A percentile compares a stretch with the other conserved stretches of the same genome.
These are phyloP conservation scores for Trametopsis cervina DNA, from an alignment of 768 basidiomycete genomes.

Conservation along the genomic window DNA sequence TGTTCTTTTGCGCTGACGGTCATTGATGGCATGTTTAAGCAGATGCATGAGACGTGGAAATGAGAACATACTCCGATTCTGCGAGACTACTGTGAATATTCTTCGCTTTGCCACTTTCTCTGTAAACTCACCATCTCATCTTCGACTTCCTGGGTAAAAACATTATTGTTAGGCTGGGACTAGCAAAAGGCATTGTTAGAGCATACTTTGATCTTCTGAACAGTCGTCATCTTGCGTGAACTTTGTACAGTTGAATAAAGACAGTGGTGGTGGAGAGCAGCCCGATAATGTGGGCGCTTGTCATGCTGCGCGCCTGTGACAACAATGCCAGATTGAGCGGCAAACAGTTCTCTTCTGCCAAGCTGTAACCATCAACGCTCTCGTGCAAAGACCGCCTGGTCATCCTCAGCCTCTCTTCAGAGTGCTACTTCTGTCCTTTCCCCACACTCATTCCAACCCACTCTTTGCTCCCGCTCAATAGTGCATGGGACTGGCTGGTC, in stretches of 20 bases:
- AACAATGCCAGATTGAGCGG: constrained; percentile 9
- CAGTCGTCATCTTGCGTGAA: constrained; percentile 62
- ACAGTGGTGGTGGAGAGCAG: neutral
- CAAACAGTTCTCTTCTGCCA: constrained; percentile 19
- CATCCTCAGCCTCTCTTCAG: constrained; percentile 11
- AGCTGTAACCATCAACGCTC: constrained; percentile 4
- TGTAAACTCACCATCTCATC: constrained; percentile 81
- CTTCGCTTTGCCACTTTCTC: neutral
- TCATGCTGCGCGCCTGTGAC: neutral
- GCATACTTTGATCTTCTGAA: constrained; percentile 81
- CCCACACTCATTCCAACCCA: neutral
- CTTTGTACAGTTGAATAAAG: neutral
- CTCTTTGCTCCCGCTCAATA: constrained; percentile 10
- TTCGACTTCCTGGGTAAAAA: constrained; percentile 69
- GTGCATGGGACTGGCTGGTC: constrained; percentile 50
- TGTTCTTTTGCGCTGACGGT: constrained; percentile 83
- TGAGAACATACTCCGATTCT: constrained; percentile 70
- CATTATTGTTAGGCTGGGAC: constrained; percentile 13
- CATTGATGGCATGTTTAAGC: constrained; percentile 10
- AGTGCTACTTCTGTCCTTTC: constrained; percentile 3
- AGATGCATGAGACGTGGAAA: constrained; percentile 10
- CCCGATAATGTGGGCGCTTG: constrained; percentile 7
- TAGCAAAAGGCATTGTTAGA: constrained; percentile 8
- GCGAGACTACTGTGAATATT: constrained; percentile 12
- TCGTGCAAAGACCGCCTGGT: constrained; percentile 7